A percentile compares a stretch with the other conserved stretches of the same genome.
Evolutionary conservation across 1,139 yeast genomes (phyloP).

Genomic region (Suhomyces chickasaworum): DNA sequence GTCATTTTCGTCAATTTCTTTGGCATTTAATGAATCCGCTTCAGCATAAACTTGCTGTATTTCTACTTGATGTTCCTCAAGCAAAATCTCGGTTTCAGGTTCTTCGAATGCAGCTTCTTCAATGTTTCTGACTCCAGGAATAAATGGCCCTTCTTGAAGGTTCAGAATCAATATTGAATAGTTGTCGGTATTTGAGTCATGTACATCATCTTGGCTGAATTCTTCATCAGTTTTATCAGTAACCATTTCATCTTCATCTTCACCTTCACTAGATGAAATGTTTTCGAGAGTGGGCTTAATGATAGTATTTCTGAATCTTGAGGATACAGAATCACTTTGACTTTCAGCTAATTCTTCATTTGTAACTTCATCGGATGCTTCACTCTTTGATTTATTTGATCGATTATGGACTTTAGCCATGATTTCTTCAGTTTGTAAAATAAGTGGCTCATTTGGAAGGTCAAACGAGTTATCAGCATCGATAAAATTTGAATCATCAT

Average conservation of each 20-base stretch:
- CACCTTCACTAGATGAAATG: constrained; percentile 5
- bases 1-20: background rate
- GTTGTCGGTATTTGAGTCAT: background rate
- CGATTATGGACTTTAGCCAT: background rate
- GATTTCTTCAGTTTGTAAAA: constrained; percentile 4
- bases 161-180: background rate
- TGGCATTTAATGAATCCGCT: background rate
- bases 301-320: background rate
- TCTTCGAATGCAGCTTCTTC: background rate
- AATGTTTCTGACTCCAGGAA: background rate
- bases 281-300: background rate
- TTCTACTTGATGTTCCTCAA: background rate
- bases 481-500: background rate
- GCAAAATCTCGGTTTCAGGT: too few relatives aligned
- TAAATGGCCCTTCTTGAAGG: constrained; percentile 1
- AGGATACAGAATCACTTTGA: background rate
- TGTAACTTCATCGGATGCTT: too few relatives aligned
- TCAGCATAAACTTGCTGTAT: background rate
- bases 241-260: background rate
- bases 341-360: background rate
- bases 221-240: too few relatives aligned
- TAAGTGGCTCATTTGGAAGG: constrained; percentile 6
- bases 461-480: constrained; percentile 6
- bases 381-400: background rate
- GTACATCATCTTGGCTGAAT: too few relatives aligned